phyloP scores from a whole-genome alignment of 257 asterid species.

The Ballota nigra region DNA sequence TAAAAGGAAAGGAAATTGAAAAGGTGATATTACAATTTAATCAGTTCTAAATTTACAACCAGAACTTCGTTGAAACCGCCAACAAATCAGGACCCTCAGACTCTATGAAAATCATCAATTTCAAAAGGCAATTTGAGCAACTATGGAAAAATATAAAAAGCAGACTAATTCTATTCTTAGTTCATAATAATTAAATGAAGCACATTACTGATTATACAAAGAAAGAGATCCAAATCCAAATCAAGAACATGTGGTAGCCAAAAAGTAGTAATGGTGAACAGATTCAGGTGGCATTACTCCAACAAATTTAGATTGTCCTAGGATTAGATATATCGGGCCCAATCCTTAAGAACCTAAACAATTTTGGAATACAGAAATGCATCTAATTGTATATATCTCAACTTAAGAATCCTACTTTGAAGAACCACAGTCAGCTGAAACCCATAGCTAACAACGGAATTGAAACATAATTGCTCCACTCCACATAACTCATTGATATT shows the following conservation, averaged over 20 bases:
- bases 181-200: background rate
- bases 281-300: background rate
- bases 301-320: background rate
- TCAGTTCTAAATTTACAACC: background rate
- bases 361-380: background rate
- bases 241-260: background rate
- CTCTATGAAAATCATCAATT: background rate
- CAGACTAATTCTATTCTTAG: background rate
- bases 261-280: background rate
- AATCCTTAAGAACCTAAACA: background rate
- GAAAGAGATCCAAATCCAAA: background rate
- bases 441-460: background rate
- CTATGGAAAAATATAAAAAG: background rate
- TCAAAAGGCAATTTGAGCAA: background rate
- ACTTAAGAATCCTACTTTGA: background rate
- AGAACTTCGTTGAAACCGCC: background rate
- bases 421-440: constrained; percentile 1
- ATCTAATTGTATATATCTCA: background rate
- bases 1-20: background rate
- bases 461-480: background rate
- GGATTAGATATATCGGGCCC: background rate
- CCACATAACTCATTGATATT: background rate
- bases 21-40: background rate
- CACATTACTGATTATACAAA: background rate
- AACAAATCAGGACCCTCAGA: background rate